Evolutionary conservation across 441 rosid species (phyloP).

Genomic region (Jatropha multifida): DNA sequence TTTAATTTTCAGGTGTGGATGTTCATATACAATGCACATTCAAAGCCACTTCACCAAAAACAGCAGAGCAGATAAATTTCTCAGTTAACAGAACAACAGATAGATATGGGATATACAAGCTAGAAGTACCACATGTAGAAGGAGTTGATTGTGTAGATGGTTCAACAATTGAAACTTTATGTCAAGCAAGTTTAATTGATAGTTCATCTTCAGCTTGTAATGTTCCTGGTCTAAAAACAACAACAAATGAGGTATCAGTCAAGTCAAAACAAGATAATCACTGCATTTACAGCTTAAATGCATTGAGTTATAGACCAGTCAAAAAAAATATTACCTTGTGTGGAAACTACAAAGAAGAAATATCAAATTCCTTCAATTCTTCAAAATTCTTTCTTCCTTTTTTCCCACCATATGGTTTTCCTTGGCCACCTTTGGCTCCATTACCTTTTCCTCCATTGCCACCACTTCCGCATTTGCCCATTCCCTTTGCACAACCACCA

Average conservation of each 20-base stretch:
- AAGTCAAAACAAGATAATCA: constrained; percentile 64
- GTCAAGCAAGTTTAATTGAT: constrained; percentile 65
- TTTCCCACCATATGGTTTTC: constrained; percentile 50
- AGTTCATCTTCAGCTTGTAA: constrained; percentile 53
- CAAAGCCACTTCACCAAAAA: constrained; percentile 56
- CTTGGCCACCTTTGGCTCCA: constrained; percentile 41
- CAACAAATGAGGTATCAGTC: constrained; percentile 60
- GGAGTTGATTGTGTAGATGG: constrained; percentile 67
- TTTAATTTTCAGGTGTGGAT: constrained; percentile 53
- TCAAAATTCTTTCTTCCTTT: constrained; percentile 60
- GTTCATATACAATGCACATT: constrained; percentile 72
- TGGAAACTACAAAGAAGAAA: constrained; percentile 33
- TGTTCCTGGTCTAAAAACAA: constrained; percentile 59
- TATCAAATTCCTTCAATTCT: constrained; percentile 28
- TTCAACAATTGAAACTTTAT: constrained; percentile 44
- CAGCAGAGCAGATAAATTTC: constrained; percentile 55
- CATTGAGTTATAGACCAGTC: constrained; percentile 65
- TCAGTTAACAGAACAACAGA: constrained; percentile 84
- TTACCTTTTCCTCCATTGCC: constrained; percentile 14
- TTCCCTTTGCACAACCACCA: constrained; percentile 19
- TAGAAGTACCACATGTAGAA: constrained; percentile 63
- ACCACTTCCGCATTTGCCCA: constrained; percentile 23
- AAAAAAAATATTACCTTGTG: constrained; percentile 53
- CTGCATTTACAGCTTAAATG: constrained; percentile 67
- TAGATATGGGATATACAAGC: constrained; percentile 63